Conservation (phyloP, 805 yeast genomes). For the Isabelozyma heimii region DNA sequence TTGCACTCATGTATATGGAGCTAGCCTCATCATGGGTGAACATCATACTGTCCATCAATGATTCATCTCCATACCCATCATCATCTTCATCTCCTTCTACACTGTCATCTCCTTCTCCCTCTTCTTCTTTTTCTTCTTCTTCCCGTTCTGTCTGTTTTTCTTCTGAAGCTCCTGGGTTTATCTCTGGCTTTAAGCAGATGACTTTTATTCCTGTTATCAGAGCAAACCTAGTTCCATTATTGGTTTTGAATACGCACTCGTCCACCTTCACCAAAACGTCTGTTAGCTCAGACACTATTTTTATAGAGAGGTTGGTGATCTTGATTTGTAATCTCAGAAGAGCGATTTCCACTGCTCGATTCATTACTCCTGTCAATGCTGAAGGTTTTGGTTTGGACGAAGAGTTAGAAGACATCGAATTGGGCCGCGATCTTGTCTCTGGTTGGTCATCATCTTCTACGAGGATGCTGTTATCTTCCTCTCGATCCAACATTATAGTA, state of each 20-base stretch:
- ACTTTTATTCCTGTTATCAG: conserved; percentile 39
- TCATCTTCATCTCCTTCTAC: conserved; percentile 21
- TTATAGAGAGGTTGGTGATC: conserved; percentile 46
- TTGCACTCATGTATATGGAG: conserved; percentile 80
- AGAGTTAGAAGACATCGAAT: conserved; percentile 11
- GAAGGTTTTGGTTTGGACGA: conserved; percentile 25
- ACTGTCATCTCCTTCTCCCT: conserved; percentile 14
- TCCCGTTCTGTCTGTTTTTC: neutral
- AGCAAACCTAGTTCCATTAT: conserved; percentile 46
- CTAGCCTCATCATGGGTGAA: conserved; percentile 69
- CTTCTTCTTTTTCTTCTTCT: conserved; percentile 1
- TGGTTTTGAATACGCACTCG: conserved; percentile 32
- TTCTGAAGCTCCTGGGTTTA: conserved; percentile 24
- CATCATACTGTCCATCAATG: conserved; percentile 56
- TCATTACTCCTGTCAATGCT: conserved; percentile 54
- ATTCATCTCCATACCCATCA: conserved; percentile 35
- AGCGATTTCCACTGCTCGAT: conserved; percentile 65
- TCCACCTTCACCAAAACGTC: conserved; percentile 32
- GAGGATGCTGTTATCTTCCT: conserved; percentile 10
- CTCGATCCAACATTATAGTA: conserved; percentile 44
- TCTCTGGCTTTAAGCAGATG: conserved; percentile 38
- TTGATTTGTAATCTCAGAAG: conserved; percentile 55
- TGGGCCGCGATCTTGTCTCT: conserved; percentile 1
- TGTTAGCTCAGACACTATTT: conserved; percentile 46
- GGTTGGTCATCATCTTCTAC: conserved; percentile 10